Conservation (phyloP, 164 flowering plant genomes). For the Annona squamosa region DNA sequence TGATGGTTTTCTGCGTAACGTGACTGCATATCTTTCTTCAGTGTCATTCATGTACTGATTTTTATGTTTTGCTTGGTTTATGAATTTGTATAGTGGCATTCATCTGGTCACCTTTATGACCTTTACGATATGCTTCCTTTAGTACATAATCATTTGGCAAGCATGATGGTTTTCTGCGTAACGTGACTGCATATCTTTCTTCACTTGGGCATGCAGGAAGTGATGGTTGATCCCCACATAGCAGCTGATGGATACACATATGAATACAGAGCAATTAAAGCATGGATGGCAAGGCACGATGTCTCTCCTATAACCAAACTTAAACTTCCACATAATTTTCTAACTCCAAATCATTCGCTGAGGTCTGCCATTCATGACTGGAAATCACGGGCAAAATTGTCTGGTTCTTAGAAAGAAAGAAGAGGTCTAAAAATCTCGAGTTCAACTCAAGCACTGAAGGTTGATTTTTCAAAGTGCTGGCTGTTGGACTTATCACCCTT, state of each 20-base stretch:
- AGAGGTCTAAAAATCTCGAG: neutral
- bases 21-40: neutral
- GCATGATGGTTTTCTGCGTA: too few species aligned
- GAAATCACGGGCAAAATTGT: conserved; percentile 21
- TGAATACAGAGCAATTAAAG: conserved; percentile 60
- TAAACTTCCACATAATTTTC: conserved; percentile 31
- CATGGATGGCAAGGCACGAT: conserved; percentile 58
- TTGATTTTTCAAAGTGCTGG: too few species aligned
- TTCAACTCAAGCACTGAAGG: too few species aligned
- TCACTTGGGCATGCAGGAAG: conserved; percentile 36
- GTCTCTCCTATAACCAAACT: conserved; percentile 60
- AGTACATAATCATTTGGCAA: too few species aligned
- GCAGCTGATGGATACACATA: conserved; percentile 84
- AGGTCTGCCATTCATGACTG: conserved; percentile 60
- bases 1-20: too few species aligned
- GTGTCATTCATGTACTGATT: too few species aligned
- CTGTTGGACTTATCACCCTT: too few species aligned
- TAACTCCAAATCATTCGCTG: conserved; percentile 57
- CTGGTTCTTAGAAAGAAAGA: neutral
- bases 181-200: neutral
- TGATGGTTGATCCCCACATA: conserved; percentile 68
- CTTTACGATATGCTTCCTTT: too few species aligned
- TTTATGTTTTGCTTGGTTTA: too few species aligned
- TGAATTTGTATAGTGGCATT: too few species aligned
- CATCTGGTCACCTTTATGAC: too few species aligned